Evolutionary conservation across 306 rosid genomes (phyloP).

Genomic region (Medicago lupulina): DNA sequence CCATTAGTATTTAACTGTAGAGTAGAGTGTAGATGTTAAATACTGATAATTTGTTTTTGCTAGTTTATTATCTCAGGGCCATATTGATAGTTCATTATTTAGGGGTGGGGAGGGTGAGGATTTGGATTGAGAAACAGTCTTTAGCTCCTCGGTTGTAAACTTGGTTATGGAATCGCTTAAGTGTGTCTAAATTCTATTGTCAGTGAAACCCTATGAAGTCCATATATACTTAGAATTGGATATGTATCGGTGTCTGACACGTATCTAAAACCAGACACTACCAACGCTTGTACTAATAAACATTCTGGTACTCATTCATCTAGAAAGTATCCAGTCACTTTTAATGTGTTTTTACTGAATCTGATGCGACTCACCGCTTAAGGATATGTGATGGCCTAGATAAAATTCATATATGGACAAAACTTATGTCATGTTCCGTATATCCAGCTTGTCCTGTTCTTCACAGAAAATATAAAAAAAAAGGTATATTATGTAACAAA

Average conservation of each 20-base stretch:
- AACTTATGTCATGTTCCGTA: background rate
- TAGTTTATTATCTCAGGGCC: slow-evolving; percentile 11
- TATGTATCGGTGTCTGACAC: background rate
- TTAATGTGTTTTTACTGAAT: background rate
- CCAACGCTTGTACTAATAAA: background rate
- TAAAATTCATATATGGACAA: background rate
- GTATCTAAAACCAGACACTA: background rate
- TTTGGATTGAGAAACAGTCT: background rate
- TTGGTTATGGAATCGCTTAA: slow-evolving; percentile 11
- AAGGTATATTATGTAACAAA: background rate
- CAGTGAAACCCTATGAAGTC: slow-evolving; percentile 15
- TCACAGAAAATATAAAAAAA: background rate
- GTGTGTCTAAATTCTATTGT: background rate
- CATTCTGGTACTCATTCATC: background rate
- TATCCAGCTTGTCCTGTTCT: background rate
- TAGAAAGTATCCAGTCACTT: background rate
- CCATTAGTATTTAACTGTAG: background rate
- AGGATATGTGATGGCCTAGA: background rate
- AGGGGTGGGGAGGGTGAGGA: background rate
- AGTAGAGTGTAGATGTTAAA: slow-evolving; percentile 4
- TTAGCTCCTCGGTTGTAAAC: slow-evolving; percentile 12
- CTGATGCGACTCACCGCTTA: background rate
- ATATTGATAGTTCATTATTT: background rate
- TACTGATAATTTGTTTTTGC: slow-evolving; percentile 23
- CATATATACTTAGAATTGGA: background rate